Evolutionary conservation across 345 rosid genomes (phyloP).

Genomic region (Garcia nutans): DNA sequence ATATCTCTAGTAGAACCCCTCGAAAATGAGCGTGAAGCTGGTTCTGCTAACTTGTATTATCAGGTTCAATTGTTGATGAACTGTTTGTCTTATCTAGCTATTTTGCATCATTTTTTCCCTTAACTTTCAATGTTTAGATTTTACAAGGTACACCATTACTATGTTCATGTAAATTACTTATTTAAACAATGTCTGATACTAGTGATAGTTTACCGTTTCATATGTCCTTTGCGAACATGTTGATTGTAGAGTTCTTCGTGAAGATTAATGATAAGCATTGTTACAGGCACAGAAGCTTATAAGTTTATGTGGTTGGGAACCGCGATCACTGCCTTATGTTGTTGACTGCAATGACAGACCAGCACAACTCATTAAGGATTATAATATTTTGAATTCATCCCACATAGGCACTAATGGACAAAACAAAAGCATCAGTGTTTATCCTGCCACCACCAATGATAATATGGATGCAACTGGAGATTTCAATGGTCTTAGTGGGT

Average conservation of each 20-base stretch:
- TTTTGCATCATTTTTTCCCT: background rate
- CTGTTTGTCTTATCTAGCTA: background rate
- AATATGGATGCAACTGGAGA: constrained; percentile 35
- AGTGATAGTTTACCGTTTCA: background rate
- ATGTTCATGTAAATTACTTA: background rate
- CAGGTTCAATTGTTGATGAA: constrained; percentile 47
- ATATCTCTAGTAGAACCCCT: constrained; percentile 36
- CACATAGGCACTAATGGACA: constrained; percentile 35
- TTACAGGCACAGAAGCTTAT: constrained; percentile 75
- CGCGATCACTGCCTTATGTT: constrained; percentile 68
- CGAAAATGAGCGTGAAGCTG: constrained; percentile 39
- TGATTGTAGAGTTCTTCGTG: constrained; percentile 16
- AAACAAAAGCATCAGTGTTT: constrained; percentile 33
- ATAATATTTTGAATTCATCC: constrained; percentile 35
- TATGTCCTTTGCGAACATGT: background rate
- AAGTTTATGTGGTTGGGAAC: constrained; percentile 96
- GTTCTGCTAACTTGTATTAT: constrained; percentile 52
- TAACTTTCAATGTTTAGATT: background rate
- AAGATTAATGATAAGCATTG: constrained; percentile 15
- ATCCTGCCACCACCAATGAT: constrained; percentile 28
- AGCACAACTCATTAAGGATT: constrained; percentile 34
- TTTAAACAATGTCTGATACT: background rate
- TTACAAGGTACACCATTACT: background rate
- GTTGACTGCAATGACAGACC: constrained; percentile 59
- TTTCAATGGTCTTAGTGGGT: constrained; percentile 26